phyloP scores from a whole-genome alignment of 2,329 filamentous ascomycete species.

The Phaeoacremonium minimum region DNA sequence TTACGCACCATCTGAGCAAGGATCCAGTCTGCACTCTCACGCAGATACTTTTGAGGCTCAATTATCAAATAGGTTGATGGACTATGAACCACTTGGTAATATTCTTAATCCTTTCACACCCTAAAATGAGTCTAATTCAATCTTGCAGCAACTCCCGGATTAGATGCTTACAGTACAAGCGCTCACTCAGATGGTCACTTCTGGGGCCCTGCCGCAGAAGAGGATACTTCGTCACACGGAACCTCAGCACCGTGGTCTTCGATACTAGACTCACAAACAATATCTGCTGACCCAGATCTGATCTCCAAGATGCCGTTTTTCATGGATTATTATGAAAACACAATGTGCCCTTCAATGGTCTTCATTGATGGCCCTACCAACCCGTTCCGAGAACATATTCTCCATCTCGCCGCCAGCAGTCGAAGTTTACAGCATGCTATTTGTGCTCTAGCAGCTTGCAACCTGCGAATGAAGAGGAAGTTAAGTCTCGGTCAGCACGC shows the following conservation, averaged over 20 bases:
- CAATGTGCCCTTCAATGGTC: conserved; percentile 87
- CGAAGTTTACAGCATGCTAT: conserved; percentile 88
- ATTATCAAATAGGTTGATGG: conserved; percentile 47
- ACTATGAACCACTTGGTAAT: conserved; percentile 54
- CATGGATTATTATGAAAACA: conserved; percentile 90
- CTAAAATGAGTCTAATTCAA: conserved; percentile 1
- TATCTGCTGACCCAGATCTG: conserved; percentile 56
- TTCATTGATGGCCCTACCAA: conserved; percentile 84
- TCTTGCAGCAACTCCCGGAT: conserved; percentile 42
- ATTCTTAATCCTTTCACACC: conserved; percentile 12
- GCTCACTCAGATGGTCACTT: conserved; percentile 41
- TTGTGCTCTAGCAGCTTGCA: conserved; percentile 83
- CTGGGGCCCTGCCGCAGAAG: conserved; percentile 41
- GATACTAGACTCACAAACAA: conserved; percentile 38
- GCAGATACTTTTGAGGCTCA: conserved; percentile 54
- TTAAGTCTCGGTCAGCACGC: conserved; percentile 55
- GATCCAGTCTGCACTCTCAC: conserved; percentile 57
- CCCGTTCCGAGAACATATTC: conserved; percentile 79
- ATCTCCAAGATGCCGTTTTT: conserved; percentile 81
- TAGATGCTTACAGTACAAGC: conserved; percentile 47
- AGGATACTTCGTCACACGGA: conserved; percentile 39
- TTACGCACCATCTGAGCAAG: conserved; percentile 56
- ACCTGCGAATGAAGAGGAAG: conserved; percentile 78
- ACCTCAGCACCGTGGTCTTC: conserved; percentile 42
- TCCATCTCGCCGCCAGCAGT: conserved; percentile 72